These are phyloP conservation scores for Letharia columbiana DNA, from an alignment of 495 filamentous ascomycete genomes.

Conservation along the genomic window DNA sequence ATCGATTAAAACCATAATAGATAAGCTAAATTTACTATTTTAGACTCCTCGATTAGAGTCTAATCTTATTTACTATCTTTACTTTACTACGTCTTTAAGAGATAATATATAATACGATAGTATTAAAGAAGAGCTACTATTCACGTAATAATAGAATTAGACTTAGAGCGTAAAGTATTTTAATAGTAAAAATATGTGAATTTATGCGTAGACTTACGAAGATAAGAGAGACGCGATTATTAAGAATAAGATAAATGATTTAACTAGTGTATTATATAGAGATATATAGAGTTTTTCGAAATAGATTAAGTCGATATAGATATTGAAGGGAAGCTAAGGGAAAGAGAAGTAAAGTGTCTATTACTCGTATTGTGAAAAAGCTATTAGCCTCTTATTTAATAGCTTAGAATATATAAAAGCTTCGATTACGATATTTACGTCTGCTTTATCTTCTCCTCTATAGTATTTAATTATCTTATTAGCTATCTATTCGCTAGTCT, in stretches of 20 bases:
- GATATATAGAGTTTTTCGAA: slow-evolving; percentile 13
- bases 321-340: not conserved
- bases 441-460: not conserved
- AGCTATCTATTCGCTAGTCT: not conserved
- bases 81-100: slow-evolving; percentile 8
- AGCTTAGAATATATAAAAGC: not conserved
- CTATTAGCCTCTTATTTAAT: not conserved
- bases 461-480: not conserved
- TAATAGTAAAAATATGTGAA: slow-evolving; percentile 1
- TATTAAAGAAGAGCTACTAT: slow-evolving; percentile 2
- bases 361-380: not conserved
- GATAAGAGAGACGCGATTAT: slow-evolving; percentile 9
- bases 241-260: slow-evolving; percentile 12
- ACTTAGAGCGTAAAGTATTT: slow-evolving; percentile 16
- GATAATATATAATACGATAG: slow-evolving; percentile 8
- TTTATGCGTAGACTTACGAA: slow-evolving; percentile 11
- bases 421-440: not conserved
- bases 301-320: slow-evolving; percentile 15
- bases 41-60: slow-evolving; percentile 1
- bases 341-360: not conserved
- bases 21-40: slow-evolving; percentile 11
- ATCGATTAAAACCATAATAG: slow-evolving; percentile 14
- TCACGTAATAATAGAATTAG: slow-evolving; percentile 10
- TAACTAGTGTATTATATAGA: slow-evolving; percentile 10
- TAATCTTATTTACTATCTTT: slow-evolving; percentile 17